A percentile compares a stretch with the other conserved stretches of the same genome.
These are phyloP conservation scores for Gracilaria domingensis DNA, from an alignment of 23 red algal genomes.

Conservation along the genomic window DNA sequence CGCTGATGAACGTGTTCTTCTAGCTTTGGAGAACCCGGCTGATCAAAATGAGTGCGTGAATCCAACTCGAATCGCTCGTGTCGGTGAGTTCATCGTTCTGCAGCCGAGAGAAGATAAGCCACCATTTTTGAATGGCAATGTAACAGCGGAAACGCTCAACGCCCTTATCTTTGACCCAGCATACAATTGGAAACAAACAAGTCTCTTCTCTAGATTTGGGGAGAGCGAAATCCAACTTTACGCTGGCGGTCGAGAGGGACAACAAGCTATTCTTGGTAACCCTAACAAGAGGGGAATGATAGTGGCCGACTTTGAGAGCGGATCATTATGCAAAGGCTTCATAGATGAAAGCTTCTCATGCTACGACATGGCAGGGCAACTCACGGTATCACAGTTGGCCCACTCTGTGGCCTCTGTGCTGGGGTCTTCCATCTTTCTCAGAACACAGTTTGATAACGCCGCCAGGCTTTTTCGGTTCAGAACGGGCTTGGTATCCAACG, in stretches of 20 bases:
- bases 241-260: not conserved
- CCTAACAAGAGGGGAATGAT: not conserved
- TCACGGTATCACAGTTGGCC: not conserved
- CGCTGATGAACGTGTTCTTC: not conserved
- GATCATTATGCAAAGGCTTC: slow-evolving; percentile 3
- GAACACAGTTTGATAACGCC: not conserved
- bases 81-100: not conserved
- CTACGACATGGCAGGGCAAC: not conserved
- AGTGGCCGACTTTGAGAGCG: slow-evolving; percentile 7
- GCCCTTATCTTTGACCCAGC: not conserved
- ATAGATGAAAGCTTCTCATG: not conserved
- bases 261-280: not conserved
- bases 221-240: not conserved
- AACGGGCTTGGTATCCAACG: not conserved
- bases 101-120: not conserved
- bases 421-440: not conserved
- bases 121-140: not conserved
- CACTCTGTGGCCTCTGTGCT: not conserved
- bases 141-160: not conserved
- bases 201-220: not conserved
- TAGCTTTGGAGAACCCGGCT: not conserved
- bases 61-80: not conserved
- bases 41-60: not conserved
- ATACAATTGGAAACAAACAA: not conserved
- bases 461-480: not conserved